A percentile compares a stretch with the other conserved stretches of the same genome.
These are phyloP conservation scores for Tulasnella sp. DNA, from an alignment of 768 basidiomycete genomes.

Conservation along the genomic window DNA sequence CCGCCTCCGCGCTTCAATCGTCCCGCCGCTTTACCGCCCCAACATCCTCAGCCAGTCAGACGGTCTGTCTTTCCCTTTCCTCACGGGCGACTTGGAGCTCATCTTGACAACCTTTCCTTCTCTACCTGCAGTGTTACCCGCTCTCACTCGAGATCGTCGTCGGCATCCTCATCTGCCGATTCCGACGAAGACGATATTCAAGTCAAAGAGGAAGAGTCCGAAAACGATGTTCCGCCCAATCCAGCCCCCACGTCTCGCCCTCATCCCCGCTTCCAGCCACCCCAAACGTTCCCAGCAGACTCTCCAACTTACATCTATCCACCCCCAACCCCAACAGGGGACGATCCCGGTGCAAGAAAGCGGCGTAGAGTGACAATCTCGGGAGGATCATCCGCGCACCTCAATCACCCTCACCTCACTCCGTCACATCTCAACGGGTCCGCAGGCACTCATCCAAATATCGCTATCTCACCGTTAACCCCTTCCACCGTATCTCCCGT, in stretches of 20 bases:
- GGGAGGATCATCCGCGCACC: background rate
- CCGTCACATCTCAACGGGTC: background rate
- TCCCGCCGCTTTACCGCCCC: background rate
- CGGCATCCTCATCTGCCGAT: background rate
- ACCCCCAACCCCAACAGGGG: background rate
- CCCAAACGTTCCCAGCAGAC: background rate
- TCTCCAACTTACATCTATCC: conserved; percentile 1
- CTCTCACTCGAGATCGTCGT: conserved; percentile 3
- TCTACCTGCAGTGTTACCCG: background rate
- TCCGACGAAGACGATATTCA: conserved; percentile 1
- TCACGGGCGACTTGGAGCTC: background rate
- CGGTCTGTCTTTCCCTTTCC: background rate
- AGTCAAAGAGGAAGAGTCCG: conserved; percentile 8
- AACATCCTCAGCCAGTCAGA: background rate
- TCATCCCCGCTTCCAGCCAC: background rate
- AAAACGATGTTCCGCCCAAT: background rate
- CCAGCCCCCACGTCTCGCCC: background rate
- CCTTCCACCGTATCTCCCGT: conserved; percentile 11
- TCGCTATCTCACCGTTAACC: conserved; percentile 5
- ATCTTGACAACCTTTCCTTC: background rate
- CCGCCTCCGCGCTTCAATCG: background rate
- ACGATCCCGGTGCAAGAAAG: conserved; percentile 2
- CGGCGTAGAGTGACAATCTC: conserved; percentile 14
- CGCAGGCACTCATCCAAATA: background rate
- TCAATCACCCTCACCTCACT: background rate